Evolutionary conservation across 192 early-diverging fungal genomes (phyloP), one percentile per base, ranked within the genome.

Genomic region (Phycomyces blakesleeanus): DNA sequence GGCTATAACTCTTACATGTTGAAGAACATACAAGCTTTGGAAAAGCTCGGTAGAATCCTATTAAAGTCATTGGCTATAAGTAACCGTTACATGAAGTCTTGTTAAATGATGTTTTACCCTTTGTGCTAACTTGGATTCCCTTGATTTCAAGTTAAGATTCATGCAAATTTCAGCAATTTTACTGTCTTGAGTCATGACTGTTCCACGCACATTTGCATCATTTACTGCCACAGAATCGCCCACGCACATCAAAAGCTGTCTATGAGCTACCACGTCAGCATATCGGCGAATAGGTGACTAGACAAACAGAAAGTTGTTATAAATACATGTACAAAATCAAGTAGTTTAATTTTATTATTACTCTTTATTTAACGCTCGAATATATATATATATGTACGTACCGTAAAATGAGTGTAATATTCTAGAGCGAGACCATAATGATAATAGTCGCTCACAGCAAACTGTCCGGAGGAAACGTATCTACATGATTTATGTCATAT

Each of bases 381-480:
- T n/a, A n/a, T n/a, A n/a, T n/a, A n/a, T n/a, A n/a, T n/a, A n/a
- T n/a, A n/a, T n/a, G n/a, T n/a, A n/a, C n/a, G n/a, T 78, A 83
- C 80, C 1, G 90, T 91, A 69, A 90, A 91, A 66, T 91, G 90
- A n/a, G 90, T 91, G 67, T 91, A 91, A 56, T 77, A 85, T 6
- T 82, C 85, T 41, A 89, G 67, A 1, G 90, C 90, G 59, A 91
- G 68, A 51, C 90, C 90, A 60, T 91, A 91, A 71, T 91, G 90
- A 39, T 67, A 72, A 64, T 82, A 87, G 21, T 81, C 72, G 50
- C 71, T 60, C 14, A 76, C 67, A n/a, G 54, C 22, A 12, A 40
- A 61, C 9, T 75, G 70, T 15, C 86, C 84, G 0, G 87, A 79
- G 1, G 86, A 86, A 59, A 91, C 81, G 61, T 91, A 91, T 20